Evolutionary conservation across 2,329 filamentous ascomycete species (phyloP).

Genomic region (Colletotrichum eleusines): DNA sequence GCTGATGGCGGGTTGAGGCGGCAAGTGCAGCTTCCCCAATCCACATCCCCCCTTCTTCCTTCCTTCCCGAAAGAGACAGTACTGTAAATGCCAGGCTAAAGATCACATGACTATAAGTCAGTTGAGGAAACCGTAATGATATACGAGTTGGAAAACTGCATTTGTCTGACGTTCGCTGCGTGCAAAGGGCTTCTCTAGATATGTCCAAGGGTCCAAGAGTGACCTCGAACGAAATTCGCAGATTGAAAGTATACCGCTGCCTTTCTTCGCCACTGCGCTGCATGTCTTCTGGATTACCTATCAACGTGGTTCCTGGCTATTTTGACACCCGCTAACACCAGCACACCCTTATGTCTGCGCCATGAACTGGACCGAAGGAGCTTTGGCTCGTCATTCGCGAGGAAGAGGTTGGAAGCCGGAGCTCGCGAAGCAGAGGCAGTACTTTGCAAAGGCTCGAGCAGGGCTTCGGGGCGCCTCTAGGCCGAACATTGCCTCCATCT

Average conservation of each 20-base stretch:
- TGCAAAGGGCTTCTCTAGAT: background rate
- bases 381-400: conserved; percentile 53
- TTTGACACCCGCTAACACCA: background rate
- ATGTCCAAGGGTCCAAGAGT: background rate
- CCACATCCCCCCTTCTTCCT: background rate
- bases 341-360: background rate
- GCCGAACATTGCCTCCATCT: conserved; percentile 39
- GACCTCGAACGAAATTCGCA: background rate
- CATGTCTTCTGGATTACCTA: background rate
- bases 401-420: conserved; percentile 51
- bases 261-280: background rate
- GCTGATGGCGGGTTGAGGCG: conserved; percentile 5
- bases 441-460: conserved; percentile 52
- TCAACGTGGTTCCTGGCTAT: background rate
- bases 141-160: background rate
- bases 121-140: conserved; percentile 4
- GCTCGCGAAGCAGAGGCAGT: conserved; percentile 51
- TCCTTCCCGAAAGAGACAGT: conserved; percentile 2
- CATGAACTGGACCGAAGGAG: conserved; percentile 60
- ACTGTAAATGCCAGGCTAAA: too few species aligned
- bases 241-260: background rate
- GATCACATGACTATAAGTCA: conserved; percentile 16
- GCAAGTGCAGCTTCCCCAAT: conserved; percentile 22
- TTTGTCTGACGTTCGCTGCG: background rate
- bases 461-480: background rate